phyloP scores from a whole-genome alignment of 2,329 filamentous ascomycete species.

The Sporothrix euskadiensis region DNA sequence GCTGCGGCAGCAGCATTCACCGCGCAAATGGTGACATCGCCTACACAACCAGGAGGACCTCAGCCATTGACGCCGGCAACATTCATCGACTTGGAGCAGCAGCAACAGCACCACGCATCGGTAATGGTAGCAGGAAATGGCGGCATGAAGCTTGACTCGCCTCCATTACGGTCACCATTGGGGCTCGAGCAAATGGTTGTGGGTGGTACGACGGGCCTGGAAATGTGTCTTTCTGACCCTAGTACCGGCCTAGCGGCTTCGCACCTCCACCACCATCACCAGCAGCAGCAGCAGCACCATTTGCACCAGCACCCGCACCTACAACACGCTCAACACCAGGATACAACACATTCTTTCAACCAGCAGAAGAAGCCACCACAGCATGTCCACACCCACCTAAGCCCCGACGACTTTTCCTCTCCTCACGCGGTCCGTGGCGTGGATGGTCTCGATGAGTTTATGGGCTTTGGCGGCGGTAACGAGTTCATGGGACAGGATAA shows the following conservation, averaged over 20 bases:
- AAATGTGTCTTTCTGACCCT: conserved; percentile 30
- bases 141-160: conserved; percentile 3
- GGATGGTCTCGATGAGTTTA: conserved; percentile 47
- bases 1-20: conserved; percentile 39
- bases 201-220: conserved; percentile 15
- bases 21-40: conserved; percentile 31
- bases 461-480: conserved; percentile 39
- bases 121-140: not conserved
- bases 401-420: conserved; percentile 42
- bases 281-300: conserved; percentile 26
- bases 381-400: conserved; percentile 39
- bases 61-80: conserved; percentile 39
- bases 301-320: conserved; percentile 28
- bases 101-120: conserved; percentile 23
- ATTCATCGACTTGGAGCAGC: conserved; percentile 43
- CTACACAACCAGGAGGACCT: conserved; percentile 34
- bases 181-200: conserved; percentile 28
- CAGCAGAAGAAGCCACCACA: conserved; percentile 38
- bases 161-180: conserved; percentile 9
- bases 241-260: not conserved
- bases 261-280: conserved; percentile 20
- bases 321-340: not conserved
- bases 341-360: not conserved
- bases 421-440: conserved; percentile 39
- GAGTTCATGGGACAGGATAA: conserved; percentile 43